Conservation (phyloP, 768 basidiomycete species). For the Crassisporium funariophilum region DNA sequence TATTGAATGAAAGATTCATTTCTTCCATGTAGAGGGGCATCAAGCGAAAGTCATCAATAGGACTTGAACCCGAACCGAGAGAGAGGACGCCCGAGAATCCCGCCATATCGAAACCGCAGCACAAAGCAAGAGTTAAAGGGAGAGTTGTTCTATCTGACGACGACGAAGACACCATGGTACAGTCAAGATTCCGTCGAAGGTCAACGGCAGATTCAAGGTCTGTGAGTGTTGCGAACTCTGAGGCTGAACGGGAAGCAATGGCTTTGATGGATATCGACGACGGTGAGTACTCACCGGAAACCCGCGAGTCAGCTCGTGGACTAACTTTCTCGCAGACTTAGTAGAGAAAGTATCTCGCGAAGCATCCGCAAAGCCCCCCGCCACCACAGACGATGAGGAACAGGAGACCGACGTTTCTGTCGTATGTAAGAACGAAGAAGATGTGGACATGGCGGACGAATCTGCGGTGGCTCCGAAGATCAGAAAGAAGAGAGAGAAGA, state of each 20-base stretch:
- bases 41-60: conserved; percentile 48
- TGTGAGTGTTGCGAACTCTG: conserved; percentile 33
- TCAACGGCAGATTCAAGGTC: conserved; percentile 31
- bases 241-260: conserved; percentile 47
- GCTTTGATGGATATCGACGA: conserved; percentile 24
- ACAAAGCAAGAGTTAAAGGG: conserved; percentile 43
- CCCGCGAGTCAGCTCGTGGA: background rate
- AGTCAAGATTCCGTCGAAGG: conserved; percentile 33
- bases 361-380: conserved; percentile 17
- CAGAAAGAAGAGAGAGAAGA: conserved; percentile 60
- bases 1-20: background rate
- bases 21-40: conserved; percentile 31
- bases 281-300: conserved; percentile 7
- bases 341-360: conserved; percentile 20
- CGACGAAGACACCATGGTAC: conserved; percentile 49
- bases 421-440: conserved; percentile 29
- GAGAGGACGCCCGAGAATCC: conserved; percentile 16
- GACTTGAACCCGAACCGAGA: conserved; percentile 21
- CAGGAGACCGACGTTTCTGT: conserved; percentile 25
- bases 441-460: conserved; percentile 42
- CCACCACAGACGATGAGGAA: conserved; percentile 25
- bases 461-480: conserved; percentile 37
- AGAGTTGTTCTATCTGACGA: conserved; percentile 62
- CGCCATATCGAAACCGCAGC: conserved; percentile 13
- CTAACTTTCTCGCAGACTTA: conserved; percentile 10